phyloP scores from a whole-genome alignment of 306 rosid species.

The Chamaecrista fasciculata region DNA sequence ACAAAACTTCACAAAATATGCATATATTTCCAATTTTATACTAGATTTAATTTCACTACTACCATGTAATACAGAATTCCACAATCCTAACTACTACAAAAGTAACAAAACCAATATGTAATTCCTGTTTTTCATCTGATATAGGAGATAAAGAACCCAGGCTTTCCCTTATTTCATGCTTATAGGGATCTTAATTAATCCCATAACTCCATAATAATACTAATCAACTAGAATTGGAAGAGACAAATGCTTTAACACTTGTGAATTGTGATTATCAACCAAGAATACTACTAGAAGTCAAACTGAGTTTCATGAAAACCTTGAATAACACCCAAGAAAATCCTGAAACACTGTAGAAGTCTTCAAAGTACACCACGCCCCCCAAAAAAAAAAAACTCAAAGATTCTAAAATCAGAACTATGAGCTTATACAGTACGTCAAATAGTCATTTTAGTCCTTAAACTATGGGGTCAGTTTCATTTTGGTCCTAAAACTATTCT shows the following conservation, averaged over 20 bases:
- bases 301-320: neutral
- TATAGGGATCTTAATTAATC: neutral
- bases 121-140: neutral
- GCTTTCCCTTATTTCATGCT: neutral
- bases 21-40: neutral
- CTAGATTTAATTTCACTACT: neutral
- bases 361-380: neutral
- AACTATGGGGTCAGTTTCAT: too few species aligned
- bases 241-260: neutral
- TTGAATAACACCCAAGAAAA: neutral
- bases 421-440: neutral
- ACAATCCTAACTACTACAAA: neutral
- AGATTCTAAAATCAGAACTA: neutral
- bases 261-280: neutral
- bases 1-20: neutral
- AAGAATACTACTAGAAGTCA: neutral
- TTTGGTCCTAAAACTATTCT: too few species aligned
- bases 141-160: neutral
- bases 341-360: neutral
- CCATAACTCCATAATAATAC: too few species aligned
- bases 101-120: neutral
- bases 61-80: neutral
- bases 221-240: neutral
- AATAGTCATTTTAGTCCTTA: too few species aligned
- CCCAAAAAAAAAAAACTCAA: neutral